A percentile compares a stretch with the other conserved stretches of the same genome.
Evolutionary conservation across 2,329 filamentous ascomycete species (phyloP).

Genomic region (Septoria linicola): DNA sequence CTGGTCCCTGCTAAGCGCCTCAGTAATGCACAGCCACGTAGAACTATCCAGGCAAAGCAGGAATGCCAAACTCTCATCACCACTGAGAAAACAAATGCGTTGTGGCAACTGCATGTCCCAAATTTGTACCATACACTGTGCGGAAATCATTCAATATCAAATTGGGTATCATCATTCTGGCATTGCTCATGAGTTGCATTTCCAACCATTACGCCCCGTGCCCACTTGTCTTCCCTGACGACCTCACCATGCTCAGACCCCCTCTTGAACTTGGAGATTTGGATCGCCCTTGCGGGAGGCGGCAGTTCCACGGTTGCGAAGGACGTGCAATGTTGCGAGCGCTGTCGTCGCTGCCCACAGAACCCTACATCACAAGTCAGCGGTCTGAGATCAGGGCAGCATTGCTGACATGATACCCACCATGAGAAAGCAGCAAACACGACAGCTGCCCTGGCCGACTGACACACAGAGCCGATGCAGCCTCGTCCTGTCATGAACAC

Average conservation of each 20-base stretch:
- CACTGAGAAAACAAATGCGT: no score
- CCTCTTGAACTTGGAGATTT: slow-evolving; percentile 42
- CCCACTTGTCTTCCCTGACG: background rate
- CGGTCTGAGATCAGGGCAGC: no score
- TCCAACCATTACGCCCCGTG: no score
- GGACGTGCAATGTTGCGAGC: slow-evolving; percentile 50
- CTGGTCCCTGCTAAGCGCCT: no score
- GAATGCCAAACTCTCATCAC: no score
- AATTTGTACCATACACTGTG: no score
- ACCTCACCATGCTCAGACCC: slow-evolving; percentile 38
- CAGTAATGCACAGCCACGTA: no score
- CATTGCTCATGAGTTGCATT: no score
- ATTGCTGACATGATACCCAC: slow-evolving; percentile 41
- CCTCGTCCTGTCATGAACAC: slow-evolving; percentile 60
- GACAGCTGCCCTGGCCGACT: slow-evolving; percentile 59
- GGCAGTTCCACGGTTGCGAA: slow-evolving; percentile 38
- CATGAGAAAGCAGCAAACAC: slow-evolving; percentile 68
- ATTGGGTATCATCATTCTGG: no score
- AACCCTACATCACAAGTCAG: slow-evolving; percentile 48
- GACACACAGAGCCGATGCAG: slow-evolving; percentile 47
- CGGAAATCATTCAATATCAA: no score
- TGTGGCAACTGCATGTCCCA: no score
- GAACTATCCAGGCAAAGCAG: no score
- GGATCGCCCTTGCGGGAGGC: slow-evolving; percentile 28
- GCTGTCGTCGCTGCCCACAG: slow-evolving; percentile 53